Evolutionary conservation across 306 rosid genomes (phyloP), one percentile per base, ranked within the genome.

Genomic region (Sophora flavescens): DNA sequence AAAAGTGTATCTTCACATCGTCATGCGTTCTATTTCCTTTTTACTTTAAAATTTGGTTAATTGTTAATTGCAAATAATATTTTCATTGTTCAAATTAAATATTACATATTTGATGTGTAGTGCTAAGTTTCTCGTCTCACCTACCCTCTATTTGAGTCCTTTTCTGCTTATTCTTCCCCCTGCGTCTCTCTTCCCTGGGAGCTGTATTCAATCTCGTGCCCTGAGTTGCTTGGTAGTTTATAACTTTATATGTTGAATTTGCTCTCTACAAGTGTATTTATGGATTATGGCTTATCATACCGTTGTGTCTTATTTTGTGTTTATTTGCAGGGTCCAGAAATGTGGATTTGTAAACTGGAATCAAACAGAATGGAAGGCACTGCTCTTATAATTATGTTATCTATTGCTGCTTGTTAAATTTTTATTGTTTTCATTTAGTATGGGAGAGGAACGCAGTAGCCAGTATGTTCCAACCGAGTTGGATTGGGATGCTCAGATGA

Each of bases 41-140:
- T 52, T 18, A 42, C 45, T 59, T 45, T 44, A 15, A 45, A 36
- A 18, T 38, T 41, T 77, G 56, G 78, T 63, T 42, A n/a, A 36
- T 22, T 44, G 5, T 52, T 63, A 67, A 78, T 38, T 64, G 67
- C 78, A 77, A 78, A 77, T 82, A 74, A 72, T 63, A 69, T 66
- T 51, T 47, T 65, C 80, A 70, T 76, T 82, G 72, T 80, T 69
- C 68, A 41, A 52, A 62, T 58, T 50, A 56, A 60, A 51, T 45
- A 33, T 26, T 58, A 58, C 39, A 60, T 54, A 33, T 28, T 59
- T 67, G 39, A 68, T 54, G 26, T 73, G 2, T 32, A 57, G 8
- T 16, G 63, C 22, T 26, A 59, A 59, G 53, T 32, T 13, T 12
- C 56, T 26, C 4, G 32, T 61, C 50, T 35, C 51, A 3, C 63